Evolutionary conservation across 805 yeast genomes (phyloP), one percentile per base, ranked within the genome.

Genomic region (Blastobotrys americana): DNA sequence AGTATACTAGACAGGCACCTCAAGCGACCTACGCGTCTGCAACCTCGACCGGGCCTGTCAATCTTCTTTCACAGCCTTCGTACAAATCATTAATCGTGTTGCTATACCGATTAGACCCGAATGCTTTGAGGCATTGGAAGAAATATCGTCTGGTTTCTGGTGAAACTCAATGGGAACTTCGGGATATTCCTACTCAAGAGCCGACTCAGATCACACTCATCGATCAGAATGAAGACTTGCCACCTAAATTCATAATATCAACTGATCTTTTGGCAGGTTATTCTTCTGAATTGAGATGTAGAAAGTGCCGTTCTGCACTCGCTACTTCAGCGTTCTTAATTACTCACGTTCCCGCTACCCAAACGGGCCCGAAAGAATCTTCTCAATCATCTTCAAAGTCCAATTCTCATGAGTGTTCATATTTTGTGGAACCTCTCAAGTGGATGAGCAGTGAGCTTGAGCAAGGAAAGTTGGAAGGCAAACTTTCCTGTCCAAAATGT

Each of bases 391-490:
- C n/a, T n/a, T n/a, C n/a, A n/a, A n/a, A n/a, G n/a, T n/a, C n/a
- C n/a, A n/a, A n/a, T n/a, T n/a, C 31, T 33, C 16, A n/a, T n/a
- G 21, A 27, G 19, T 25, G 94, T 4, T 96, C 89, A 61, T 82
- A 71, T 59, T 93, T 88, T 55, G 69, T 84, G 22, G 97, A 93
- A 63, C 97, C 97, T 0, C 66, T 90, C 43, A 71, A 71, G 27
- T 93, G 98, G 98, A 93, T 93, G 98, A 76, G 81, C 47, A 68
- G 69, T 3, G 96, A 86, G 60, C 66, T 90, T 34, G 78, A 73
- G 39, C 72, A 74, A 53, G 85, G 85, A 28, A 83, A 79, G 42
- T 56, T 93, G 5, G 97, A 90, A 61, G 98, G 98, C 2, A 85
- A 83, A 57, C 78, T 93, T 37, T 61, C 66, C 8, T 93, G 98